Evolutionary conservation across 2,329 filamentous ascomycete species (phyloP).

Genomic region (Colletotrichum horii): DNA sequence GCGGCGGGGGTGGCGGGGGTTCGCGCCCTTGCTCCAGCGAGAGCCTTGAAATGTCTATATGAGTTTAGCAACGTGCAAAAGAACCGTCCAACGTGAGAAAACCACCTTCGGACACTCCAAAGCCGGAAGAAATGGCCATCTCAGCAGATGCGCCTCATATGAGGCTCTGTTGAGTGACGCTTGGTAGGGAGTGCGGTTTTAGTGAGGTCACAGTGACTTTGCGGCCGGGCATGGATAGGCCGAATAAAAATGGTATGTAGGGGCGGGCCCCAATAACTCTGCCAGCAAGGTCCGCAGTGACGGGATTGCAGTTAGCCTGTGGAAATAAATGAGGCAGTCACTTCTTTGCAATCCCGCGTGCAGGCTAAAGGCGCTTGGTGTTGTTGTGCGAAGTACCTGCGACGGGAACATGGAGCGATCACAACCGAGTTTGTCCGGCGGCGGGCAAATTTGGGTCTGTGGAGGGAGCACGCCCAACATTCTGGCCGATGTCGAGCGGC

Average conservation of each 20-base stretch:
- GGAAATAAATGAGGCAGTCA: background rate
- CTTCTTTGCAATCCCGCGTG: background rate
- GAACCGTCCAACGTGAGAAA: background rate
- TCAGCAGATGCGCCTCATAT: slow-evolving; percentile 3
- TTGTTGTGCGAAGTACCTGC: slow-evolving; percentile 2
- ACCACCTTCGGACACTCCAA: slow-evolving; percentile 39
- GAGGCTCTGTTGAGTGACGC: slow-evolving; percentile 5
- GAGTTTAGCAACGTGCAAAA: slow-evolving; percentile 15
- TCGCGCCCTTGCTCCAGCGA: slow-evolving; percentile 40
- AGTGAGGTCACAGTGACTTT: slow-evolving; percentile 15
- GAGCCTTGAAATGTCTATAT: slow-evolving; percentile 45
- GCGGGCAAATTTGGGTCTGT: slow-evolving; percentile 21
- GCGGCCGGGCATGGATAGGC: slow-evolving; percentile 8
- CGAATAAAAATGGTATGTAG: background rate
- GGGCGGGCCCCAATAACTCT: background rate
- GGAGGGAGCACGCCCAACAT: slow-evolving; percentile 17
- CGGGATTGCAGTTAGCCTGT: background rate
- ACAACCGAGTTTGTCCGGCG: slow-evolving; percentile 21
- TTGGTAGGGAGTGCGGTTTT: slow-evolving; percentile 8
- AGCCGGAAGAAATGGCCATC: slow-evolving; percentile 29
- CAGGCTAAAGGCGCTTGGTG: background rate
- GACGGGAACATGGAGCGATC: slow-evolving; percentile 11
- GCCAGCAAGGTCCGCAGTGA: background rate
- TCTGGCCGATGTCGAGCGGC: background rate
- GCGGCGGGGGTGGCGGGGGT: slow-evolving; percentile 38